These are phyloP conservation scores for Coemansia sp. DNA, from an alignment of 192 early-diverging fungal genomes.

Conservation along the genomic window DNA sequence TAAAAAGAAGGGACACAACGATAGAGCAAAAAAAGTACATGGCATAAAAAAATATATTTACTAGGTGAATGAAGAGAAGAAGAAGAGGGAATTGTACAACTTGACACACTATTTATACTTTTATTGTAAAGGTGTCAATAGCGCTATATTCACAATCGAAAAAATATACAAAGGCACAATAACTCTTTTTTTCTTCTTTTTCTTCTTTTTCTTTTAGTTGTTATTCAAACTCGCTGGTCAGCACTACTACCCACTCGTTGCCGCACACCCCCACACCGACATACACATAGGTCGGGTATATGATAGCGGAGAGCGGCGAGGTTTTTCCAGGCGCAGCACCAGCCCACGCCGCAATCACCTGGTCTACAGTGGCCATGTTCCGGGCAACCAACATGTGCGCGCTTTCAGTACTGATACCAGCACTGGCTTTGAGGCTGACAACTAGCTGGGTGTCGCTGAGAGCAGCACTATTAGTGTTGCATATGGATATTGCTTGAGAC, in stretches of 20 bases:
- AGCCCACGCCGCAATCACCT: not conserved
- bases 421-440: not conserved
- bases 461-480: not conserved
- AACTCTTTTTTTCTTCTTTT: not conserved
- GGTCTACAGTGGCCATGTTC: not conserved
- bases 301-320: constrained; percentile 1
- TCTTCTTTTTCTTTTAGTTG: not conserved
- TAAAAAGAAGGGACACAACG: not conserved
- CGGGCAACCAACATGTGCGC: not conserved
- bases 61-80: not conserved
- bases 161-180: not conserved
- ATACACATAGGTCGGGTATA: constrained; percentile 2
- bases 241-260: constrained; percentile 5
- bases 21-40: not conserved
- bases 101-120: not conserved
- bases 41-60: not conserved
- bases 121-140: not conserved
- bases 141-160: not conserved
- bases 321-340: not conserved
- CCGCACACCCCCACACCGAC: constrained; percentile 15
- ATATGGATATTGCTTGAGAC: constrained; percentile 3
- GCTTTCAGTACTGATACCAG: not conserved
- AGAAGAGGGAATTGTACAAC: not conserved
- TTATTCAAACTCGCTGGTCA: constrained; percentile 18
- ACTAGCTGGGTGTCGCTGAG: not conserved